phyloP scores from a whole-genome alignment of 1,139 yeast species.

The Debaryomyces sp. region DNA sequence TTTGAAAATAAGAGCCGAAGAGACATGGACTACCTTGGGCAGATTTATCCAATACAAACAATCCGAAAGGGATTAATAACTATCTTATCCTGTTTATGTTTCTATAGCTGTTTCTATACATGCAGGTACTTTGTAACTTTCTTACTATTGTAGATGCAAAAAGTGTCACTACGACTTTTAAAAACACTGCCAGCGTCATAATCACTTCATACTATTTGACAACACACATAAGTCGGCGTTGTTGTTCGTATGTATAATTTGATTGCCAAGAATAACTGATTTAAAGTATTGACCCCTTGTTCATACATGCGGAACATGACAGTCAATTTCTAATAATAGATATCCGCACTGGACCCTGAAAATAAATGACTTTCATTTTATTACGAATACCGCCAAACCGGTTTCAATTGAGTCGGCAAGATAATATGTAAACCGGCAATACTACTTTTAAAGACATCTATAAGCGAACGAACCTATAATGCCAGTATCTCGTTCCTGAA shows the following conservation, averaged over 20 bases:
- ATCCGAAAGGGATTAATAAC: conserved; percentile 16
- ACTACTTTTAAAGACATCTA: no score
- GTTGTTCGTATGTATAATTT: not conserved
- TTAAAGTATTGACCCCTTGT: not conserved
- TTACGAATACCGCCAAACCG: not conserved
- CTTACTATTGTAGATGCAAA: not conserved
- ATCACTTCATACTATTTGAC: not conserved
- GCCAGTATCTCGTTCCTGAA: no score
- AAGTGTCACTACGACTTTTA: not conserved
- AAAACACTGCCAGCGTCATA: not conserved
- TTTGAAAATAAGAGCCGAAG: conserved; percentile 68
- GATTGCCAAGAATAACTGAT: not conserved
- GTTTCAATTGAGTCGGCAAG: not conserved
- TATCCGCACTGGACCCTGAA: not conserved
- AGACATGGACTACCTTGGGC: conserved; percentile 64
- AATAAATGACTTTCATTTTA: not conserved
- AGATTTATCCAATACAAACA: conserved; percentile 78
- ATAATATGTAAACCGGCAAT: no score
- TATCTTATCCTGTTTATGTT: not conserved
- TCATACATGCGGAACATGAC: not conserved
- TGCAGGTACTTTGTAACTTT: not conserved
- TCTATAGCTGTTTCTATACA: not conserved
- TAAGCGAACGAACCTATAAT: no score
- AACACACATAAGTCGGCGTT: not conserved
- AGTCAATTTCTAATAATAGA: not conserved